Conservation (phyloP, 2,329 filamentous ascomycete species). For the Hirsutella thompsonii region DNA sequence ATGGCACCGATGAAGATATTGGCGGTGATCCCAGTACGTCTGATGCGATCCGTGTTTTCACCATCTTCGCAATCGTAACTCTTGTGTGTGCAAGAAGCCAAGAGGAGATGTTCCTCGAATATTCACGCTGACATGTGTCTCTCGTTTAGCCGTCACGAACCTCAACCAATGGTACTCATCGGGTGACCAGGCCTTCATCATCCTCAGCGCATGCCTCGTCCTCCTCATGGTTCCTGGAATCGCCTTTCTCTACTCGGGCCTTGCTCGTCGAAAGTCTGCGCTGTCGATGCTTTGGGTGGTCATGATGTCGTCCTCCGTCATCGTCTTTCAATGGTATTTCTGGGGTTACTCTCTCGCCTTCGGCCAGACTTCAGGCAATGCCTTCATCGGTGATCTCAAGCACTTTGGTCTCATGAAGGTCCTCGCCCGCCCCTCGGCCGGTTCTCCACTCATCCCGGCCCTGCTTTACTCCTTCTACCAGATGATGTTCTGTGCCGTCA, state of each 20-base stretch:
- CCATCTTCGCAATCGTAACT: no score
- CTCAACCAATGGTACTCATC: slow-evolving; percentile 91
- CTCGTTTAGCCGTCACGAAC: slow-evolving; percentile 57
- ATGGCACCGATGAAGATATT: slow-evolving; percentile 48
- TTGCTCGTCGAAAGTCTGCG: slow-evolving; percentile 94
- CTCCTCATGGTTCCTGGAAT: slow-evolving; percentile 94
- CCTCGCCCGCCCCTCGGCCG: slow-evolving; percentile 71
- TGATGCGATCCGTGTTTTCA: background rate
- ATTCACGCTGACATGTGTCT: background rate
- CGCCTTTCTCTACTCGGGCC: slow-evolving; percentile 92
- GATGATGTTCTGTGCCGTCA: slow-evolving; percentile 97
- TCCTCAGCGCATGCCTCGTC: slow-evolving; percentile 83
- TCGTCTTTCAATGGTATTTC: slow-evolving; percentile 99
- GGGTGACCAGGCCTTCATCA: slow-evolving; percentile 89
- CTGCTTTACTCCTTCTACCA: slow-evolving; percentile 93
- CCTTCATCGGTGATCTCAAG: slow-evolving; percentile 81
- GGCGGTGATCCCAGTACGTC: slow-evolving; percentile 70
- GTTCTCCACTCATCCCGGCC: slow-evolving; percentile 77
- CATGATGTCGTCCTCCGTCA: slow-evolving; percentile 84
- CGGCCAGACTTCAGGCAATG: slow-evolving; percentile 66
- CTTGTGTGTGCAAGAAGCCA: no score
- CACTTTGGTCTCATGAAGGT: slow-evolving; percentile 85
- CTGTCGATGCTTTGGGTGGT: slow-evolving; percentile 95
- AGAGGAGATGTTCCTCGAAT: slow-evolving; percentile 3
- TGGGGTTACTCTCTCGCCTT: slow-evolving; percentile 97